These are phyloP conservation scores for Annulohypoxylon nitens DNA, from an alignment of 495 filamentous ascomycete species.

Conservation along the genomic window DNA sequence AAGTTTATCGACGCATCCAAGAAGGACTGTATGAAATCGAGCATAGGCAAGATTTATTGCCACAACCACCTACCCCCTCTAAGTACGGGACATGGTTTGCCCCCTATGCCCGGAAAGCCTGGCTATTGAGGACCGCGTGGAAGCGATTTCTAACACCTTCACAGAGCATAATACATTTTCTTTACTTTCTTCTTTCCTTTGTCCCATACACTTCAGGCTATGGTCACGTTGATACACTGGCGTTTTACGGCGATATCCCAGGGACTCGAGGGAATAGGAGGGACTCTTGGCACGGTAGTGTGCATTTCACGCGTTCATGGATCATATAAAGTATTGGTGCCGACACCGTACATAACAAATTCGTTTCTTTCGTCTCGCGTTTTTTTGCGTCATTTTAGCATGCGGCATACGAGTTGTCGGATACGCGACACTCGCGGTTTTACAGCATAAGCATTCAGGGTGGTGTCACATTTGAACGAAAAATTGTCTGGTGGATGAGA, in stretches of 20 bases:
- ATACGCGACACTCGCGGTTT: constrained; percentile 24
- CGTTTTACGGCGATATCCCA: constrained; percentile 43
- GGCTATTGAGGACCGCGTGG: constrained; percentile 53
- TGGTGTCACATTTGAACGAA: constrained; percentile 26
- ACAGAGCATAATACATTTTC: not conserved
- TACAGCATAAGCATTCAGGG: constrained; percentile 39
- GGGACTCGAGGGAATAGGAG: constrained; percentile 22
- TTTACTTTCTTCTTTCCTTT: constrained; percentile 13
- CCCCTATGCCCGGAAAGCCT: constrained; percentile 62
- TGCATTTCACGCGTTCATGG: constrained; percentile 42
- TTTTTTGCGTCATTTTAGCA: constrained; percentile 12
- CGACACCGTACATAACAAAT: constrained; percentile 43
- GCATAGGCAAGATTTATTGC: constrained; percentile 60
- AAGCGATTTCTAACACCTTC: not conserved
- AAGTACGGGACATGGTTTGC: constrained; percentile 58
- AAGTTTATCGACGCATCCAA: constrained; percentile 66
- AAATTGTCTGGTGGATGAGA: constrained; percentile 20
- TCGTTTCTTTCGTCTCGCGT: constrained; percentile 23
- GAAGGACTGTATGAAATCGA: constrained; percentile 58
- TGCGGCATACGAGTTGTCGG: constrained; percentile 30
- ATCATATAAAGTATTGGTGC: constrained; percentile 46
- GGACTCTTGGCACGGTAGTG: constrained; percentile 9
- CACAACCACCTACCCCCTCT: constrained; percentile 63
- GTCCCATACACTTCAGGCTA: constrained; percentile 32
- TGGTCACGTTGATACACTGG: constrained; percentile 28